phyloP scores from a whole-genome alignment of 1,284 basidiomycete genomes.

The Golubevia sp. region DNA sequence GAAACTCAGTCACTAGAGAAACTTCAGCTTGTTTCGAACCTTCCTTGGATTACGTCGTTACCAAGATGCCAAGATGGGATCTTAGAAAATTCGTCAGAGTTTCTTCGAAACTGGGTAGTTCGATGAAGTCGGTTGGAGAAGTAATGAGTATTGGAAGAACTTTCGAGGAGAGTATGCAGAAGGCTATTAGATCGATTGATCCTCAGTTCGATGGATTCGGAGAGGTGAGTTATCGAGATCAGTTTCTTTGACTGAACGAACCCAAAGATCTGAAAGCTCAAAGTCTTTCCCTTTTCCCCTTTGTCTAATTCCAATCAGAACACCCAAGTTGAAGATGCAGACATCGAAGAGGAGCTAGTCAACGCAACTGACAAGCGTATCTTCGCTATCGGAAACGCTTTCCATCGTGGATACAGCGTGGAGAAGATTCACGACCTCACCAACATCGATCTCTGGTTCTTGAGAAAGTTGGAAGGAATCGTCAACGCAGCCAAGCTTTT shows the following conservation, averaged over 20 bases:
- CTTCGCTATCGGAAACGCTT: constrained; percentile 86
- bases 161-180: constrained; percentile 97
- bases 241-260: too few relatives aligned
- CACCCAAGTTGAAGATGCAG: constrained; percentile 71
- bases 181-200: constrained; percentile 94
- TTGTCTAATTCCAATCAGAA: constrained; percentile 67
- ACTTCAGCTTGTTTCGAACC: constrained; percentile 98
- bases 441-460: constrained; percentile 97
- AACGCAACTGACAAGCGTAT: constrained; percentile 91
- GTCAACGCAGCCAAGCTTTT: constrained; percentile 33
- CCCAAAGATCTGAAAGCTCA: too few relatives aligned
- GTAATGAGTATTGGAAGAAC: constrained; percentile 98
- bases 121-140: constrained; percentile 95
- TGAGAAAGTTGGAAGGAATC: constrained; percentile 75
- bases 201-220: constrained; percentile 91
- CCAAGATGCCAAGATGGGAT: constrained; percentile 99
- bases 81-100: constrained; percentile 85
- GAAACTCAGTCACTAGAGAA: constrained; percentile 93
- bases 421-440: constrained; percentile 97
- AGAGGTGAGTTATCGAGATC: constrained; percentile 67
- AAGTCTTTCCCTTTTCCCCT: constrained; percentile 1
- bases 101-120: constrained; percentile 50
- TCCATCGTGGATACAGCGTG: constrained; percentile 86
- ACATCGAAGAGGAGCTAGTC: constrained; percentile 81
- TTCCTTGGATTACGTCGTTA: constrained; percentile 92